Percentiles rank a stretch among this genome's conserved stretches.
Conservation (phyloP, 2,329 filamentous ascomycete genomes). For the Nemania diffusa region DNA sequence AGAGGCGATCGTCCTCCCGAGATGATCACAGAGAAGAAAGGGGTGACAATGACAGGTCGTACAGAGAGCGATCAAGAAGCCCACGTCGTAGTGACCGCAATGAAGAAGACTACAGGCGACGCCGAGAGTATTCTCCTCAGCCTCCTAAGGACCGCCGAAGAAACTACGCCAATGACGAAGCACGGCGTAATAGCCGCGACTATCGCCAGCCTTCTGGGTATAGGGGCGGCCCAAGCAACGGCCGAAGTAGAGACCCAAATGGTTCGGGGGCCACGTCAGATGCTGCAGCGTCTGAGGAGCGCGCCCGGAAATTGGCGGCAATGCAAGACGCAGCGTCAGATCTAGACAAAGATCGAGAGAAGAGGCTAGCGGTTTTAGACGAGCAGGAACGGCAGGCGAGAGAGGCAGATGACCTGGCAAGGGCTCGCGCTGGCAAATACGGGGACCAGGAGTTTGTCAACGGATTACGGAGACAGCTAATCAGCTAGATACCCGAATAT, state of each 20-base stretch:
- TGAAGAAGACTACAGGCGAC: conserved; percentile 49
- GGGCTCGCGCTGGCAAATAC: conserved; percentile 68
- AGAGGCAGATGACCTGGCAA: conserved; percentile 73
- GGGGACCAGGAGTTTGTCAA: conserved; percentile 74
- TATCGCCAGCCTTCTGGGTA: conserved; percentile 37
- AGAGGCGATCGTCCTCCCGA: conserved; percentile 38
- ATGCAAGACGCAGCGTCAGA: conserved; percentile 78
- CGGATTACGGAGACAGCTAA: conserved; percentile 67
- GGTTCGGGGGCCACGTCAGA: conserved; percentile 34
- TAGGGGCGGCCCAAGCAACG: conserved; percentile 39
- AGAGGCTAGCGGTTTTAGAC: conserved; percentile 73
- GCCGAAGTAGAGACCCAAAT: conserved; percentile 35
- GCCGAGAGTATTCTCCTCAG: conserved; percentile 46
- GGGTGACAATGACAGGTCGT: conserved; percentile 33
- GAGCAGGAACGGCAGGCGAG: conserved; percentile 71
- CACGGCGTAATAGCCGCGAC: conserved; percentile 42
- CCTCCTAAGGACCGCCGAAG: conserved; percentile 39
- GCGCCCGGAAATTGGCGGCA: conserved; percentile 73
- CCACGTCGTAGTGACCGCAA: conserved; percentile 46
- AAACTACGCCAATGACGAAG: conserved; percentile 40
- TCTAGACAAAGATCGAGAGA: conserved; percentile 75
- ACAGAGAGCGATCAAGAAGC: conserved; percentile 49
- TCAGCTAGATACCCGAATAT: conserved; percentile 35
- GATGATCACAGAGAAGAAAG: conserved; percentile 34
- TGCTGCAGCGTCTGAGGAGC: conserved; percentile 57